These are phyloP conservation scores for Tillandsia fasciculata DNA, from an alignment of 176 grass and related monocot species.

Conservation along the genomic window DNA sequence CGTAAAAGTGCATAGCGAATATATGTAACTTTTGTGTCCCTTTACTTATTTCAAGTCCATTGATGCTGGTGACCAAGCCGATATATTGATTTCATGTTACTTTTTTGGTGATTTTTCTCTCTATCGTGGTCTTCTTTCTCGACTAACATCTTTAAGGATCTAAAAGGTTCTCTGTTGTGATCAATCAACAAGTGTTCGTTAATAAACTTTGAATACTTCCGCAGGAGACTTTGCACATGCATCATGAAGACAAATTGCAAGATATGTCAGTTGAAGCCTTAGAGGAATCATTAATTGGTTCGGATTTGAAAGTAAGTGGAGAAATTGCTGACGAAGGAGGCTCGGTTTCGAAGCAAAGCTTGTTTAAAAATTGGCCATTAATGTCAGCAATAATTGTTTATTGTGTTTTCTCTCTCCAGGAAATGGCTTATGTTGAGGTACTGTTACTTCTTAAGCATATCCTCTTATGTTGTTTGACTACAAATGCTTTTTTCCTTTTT, in stretches of 20 bases:
- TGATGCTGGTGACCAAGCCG: too few species aligned
- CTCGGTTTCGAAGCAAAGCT: constrained; percentile 20
- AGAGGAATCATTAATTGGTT: not conserved
- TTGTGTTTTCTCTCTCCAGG: constrained; percentile 63
- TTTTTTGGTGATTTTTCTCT: not conserved
- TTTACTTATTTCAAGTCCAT: too few species aligned
- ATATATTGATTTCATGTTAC: too few species aligned
- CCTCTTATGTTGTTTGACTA: too few species aligned
- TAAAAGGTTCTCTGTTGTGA: not conserved
- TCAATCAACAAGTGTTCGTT: not conserved
- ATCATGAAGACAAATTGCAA: not conserved
- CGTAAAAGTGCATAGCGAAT: too few species aligned
- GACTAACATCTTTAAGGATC: not conserved
- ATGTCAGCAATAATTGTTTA: constrained; percentile 61
- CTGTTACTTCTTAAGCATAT: not conserved
- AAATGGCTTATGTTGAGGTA: constrained; percentile 79
- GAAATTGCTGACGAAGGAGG: constrained; percentile 4
- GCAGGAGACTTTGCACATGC: constrained; percentile 21
- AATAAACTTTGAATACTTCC: not conserved
- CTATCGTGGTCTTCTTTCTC: not conserved
- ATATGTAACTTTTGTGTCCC: too few species aligned
- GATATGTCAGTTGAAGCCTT: not conserved
- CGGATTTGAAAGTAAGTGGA: not conserved
- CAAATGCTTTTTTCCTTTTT: not conserved
- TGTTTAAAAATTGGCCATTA: constrained; percentile 70